Evolutionary conservation across 331 rosid genomes (phyloP), one percentile per base, ranked within the genome.

Genomic region (Dryas integrifolia): DNA sequence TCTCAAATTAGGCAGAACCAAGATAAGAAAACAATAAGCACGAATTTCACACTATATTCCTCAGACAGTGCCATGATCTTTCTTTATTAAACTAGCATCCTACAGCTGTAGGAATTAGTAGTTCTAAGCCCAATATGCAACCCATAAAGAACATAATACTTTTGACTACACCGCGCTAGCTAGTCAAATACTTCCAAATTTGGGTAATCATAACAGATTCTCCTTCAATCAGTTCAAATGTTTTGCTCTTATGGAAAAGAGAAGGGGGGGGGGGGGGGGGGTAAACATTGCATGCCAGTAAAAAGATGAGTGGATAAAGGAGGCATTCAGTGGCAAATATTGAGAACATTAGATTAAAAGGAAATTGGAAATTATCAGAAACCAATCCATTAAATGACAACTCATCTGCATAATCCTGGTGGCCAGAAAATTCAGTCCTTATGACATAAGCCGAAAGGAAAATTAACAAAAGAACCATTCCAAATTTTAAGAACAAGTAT

Each of bases 341-440:
- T 64, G 39, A 64, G 30, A 57, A 7, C 58, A 35, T 51, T 44
- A 35, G 61, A 65, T 72, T 65, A 52, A 73, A 21, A 43, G 24
- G 30, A 18, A 73, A 72, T 61, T 9, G 61, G 49, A 76, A 30
- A 47, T 47, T 21, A 72, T 40, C 67, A 57, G 73, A 51, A 66
- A 80, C 55, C 65, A 60, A 76, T 77, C 50, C 52, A 62, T 72
- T 69, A 77, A 81, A 73, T 67, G 44, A 77, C 50, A 77, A 77
- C 82, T 62, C 82, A 66, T 61, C 77, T n/a, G 66, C 58, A 77
- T 57, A 72, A 68, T 81, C 78, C 69, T 16, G 68, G 69, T 46
- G 76, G 82, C 73, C 70, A 48, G 57, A 65, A 60, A 67, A 41
- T 43, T 72, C 41, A 3, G 71, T 80, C 75, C 70, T 82, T 76